Evolutionary conservation across 805 yeast genomes (phyloP).

Genomic region (Priceomyces carsonii): DNA sequence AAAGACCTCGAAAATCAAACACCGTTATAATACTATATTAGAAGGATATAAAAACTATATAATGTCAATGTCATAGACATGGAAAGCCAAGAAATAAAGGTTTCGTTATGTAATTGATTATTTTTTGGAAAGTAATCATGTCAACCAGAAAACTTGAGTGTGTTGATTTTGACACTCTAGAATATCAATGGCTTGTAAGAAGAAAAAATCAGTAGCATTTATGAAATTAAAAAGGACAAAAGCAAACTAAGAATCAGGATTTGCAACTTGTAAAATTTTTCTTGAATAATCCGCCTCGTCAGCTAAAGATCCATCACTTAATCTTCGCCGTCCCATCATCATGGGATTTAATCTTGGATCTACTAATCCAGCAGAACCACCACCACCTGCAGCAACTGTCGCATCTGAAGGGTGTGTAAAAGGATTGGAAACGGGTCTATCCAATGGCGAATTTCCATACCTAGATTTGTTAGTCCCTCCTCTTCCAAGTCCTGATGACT

Average conservation of each 20-base stretch:
- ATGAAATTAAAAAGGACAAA: not conserved
- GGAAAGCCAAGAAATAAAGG: slow-evolving; percentile 3
- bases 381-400: slow-evolving; percentile 19
- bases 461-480: slow-evolving; percentile 19
- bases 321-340: slow-evolving; percentile 79
- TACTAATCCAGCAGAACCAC: slow-evolving; percentile 20
- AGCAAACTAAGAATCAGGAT: slow-evolving; percentile 58
- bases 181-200: too few relatives aligned
- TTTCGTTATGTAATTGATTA: slow-evolving; percentile 1
- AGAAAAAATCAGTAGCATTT: too few relatives aligned
- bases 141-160: too few relatives aligned
- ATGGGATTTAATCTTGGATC: slow-evolving; percentile 74
- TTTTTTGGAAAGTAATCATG: too few relatives aligned
- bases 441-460: slow-evolving; percentile 27
- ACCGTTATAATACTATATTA: slow-evolving; percentile 1
- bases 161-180: too few relatives aligned
- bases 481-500: slow-evolving; percentile 18
- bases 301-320: slow-evolving; percentile 83
- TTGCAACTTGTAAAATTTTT: slow-evolving; percentile 74
- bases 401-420: slow-evolving; percentile 62
- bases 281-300: slow-evolving; percentile 82
- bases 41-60: slow-evolving; percentile 5
- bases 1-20: not conserved
- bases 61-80: slow-evolving; percentile 3
- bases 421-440: slow-evolving; percentile 55